Evolutionary conservation across 306 rosid species (phyloP).

Genomic region (Ochetophila trinervis): DNA sequence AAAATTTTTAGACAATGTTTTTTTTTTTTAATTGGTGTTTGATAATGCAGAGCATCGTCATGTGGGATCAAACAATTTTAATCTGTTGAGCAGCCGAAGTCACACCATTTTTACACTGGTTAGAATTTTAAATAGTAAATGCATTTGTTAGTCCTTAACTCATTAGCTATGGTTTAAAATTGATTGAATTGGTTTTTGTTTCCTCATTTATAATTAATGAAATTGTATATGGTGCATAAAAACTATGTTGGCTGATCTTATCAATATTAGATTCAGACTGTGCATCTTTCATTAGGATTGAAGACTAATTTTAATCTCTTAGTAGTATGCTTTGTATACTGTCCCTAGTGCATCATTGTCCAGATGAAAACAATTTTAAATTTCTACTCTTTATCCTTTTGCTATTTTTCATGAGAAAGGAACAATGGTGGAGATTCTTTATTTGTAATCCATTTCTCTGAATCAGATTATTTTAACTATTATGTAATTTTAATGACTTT

Average conservation of each 20-base stretch:
- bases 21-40: constrained; percentile 13
- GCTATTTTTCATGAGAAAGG: not conserved
- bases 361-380: not conserved
- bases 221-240: not conserved
- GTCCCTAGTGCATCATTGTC: not conserved
- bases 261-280: not conserved
- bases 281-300: not conserved
- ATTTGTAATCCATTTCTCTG: not conserved
- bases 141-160: not conserved
- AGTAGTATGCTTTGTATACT: not conserved
- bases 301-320: not conserved
- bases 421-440: not conserved
- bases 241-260: not conserved
- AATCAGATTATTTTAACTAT: not conserved
- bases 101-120: constrained; percentile 98
- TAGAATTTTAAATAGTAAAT: constrained; percentile 20
- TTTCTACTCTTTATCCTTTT: not conserved
- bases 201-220: not conserved
- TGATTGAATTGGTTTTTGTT: not conserved
- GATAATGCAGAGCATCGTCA: constrained; percentile 90
- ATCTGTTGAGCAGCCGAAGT: constrained; percentile 97
- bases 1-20: not conserved
- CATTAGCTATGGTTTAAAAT: not conserved
- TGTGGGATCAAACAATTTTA: constrained; percentile 97
- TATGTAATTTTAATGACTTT: not conserved